These are phyloP conservation scores for Eutypella sp. DNA, from an alignment of 2,329 filamentous ascomycete species.

Conservation along the genomic window DNA sequence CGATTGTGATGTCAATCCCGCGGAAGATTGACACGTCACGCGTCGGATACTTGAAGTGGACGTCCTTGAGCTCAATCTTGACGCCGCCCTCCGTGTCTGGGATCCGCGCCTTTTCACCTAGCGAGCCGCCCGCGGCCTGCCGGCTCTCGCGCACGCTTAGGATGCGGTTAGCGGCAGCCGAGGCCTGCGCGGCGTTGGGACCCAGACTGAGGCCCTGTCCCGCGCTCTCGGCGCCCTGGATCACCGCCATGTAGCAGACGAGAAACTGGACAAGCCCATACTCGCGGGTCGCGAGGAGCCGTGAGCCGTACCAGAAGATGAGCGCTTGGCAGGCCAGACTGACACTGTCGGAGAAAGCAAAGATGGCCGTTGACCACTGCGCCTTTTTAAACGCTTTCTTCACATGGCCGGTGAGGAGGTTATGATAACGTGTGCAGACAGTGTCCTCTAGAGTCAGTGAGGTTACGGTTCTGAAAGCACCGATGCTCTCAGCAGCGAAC, in stretches of 20 bases:
- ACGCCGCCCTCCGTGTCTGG: slow-evolving; percentile 45
- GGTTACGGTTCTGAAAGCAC: slow-evolving; percentile 67
- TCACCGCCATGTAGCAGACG: slow-evolving; percentile 59
- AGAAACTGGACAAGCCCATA: slow-evolving; percentile 44
- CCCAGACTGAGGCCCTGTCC: slow-evolving; percentile 65
- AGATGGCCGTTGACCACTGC: slow-evolving; percentile 57
- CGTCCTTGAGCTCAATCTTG: slow-evolving; percentile 50
- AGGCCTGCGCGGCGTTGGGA: slow-evolving; percentile 57
- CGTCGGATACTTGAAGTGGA: slow-evolving; percentile 58
- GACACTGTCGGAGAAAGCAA: slow-evolving; percentile 65
- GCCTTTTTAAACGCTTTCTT: slow-evolving; percentile 55
- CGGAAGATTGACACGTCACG: slow-evolving; percentile 53
- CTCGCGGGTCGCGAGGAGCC: slow-evolving; percentile 49
- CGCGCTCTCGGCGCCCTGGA: slow-evolving; percentile 62
- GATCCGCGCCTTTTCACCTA: too few relatives aligned
- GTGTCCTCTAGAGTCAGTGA: slow-evolving; percentile 64
- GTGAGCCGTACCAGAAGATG: slow-evolving; percentile 63
- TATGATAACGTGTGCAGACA: slow-evolving; percentile 58
- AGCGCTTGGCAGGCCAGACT: slow-evolving; percentile 59
- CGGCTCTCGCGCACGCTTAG: slow-evolving; percentile 44
- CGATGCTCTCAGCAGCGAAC: slow-evolving; percentile 69
- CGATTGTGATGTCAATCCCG: slow-evolving; percentile 58
- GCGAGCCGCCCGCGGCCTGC: slow-evolving; percentile 28
- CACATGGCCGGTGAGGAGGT: slow-evolving; percentile 55
- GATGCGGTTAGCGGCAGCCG: slow-evolving; percentile 56